Evolutionary conservation across 352 stramenopile species (phyloP), one percentile per base, ranked within the genome.

Genomic region (Phytophthora citricola): DNA sequence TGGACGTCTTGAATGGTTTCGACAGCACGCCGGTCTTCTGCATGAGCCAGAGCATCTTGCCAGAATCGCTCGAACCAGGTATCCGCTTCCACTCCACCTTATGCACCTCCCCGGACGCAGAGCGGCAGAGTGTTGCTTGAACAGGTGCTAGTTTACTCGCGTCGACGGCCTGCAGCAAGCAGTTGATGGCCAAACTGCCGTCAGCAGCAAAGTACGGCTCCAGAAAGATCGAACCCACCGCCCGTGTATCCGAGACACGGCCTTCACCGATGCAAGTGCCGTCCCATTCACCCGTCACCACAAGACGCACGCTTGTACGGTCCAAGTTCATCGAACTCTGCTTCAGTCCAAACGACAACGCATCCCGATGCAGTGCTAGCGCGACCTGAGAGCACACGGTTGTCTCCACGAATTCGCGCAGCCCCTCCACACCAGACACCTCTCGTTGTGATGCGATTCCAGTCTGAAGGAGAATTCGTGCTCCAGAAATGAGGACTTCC

Each of bases 241-340:
- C 70, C 17, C 86, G 83, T 10, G 86, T 78, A 63, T 94, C 88
- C 12, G 88, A 85, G 10, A 96, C 86, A 45, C 87, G 86, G 17
- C 88, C 88, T 69, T 96, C 88, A n/a, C 88, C 88, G 53, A 96
- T 86, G 63, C 78, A 94, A 41, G 75, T 92, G 40, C 88, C 88
- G 43, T 94, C 76, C 88, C 88, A 96, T 39, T 92, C 86, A 15
- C 82, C 85, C 2, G 86, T 85, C 20, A 85, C 74, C 52, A 94
- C 83, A 27, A 96, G 68, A 2, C 87, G 81, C 15, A 96, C 81
- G 26, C 83, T 93, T 10, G 81, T 79, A 29, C 82, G 75, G 46
- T 96, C 86, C 40, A 94, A 66, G 56, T 94, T 89, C 63, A 94
- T 82, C 4, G 71, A 81, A 20, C 78, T 87, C 54, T 96, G 83